phyloP scores from a whole-genome alignment of 2,329 filamentous ascomycete genomes.

The Graphilbum ipis-grandicollis region DNA sequence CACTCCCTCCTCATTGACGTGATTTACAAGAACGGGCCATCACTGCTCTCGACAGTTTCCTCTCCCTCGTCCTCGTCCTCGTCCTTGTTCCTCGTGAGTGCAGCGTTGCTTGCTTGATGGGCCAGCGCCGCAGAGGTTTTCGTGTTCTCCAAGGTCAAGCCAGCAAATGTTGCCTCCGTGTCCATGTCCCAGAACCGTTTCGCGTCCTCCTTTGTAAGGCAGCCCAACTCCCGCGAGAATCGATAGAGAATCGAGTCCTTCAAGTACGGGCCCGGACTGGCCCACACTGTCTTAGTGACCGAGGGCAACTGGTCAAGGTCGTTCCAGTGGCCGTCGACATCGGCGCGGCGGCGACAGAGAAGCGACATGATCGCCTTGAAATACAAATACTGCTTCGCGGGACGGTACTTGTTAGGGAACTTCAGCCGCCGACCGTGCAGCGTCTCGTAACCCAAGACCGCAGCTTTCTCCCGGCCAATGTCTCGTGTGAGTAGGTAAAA shows the following conservation, averaged over 20 bases:
- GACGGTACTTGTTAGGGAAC: neutral
- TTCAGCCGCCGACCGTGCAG: neutral
- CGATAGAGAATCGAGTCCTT: neutral
- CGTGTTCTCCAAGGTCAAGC: neutral
- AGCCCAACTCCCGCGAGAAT: neutral
- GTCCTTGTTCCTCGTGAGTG: neutral
- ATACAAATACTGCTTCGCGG: neutral
- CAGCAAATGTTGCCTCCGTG: neutral
- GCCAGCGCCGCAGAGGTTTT: neutral
- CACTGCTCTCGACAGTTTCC: neutral
- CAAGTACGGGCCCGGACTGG: neutral
- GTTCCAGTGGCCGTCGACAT: neutral
- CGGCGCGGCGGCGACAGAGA: neutral
- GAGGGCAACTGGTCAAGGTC: neutral
- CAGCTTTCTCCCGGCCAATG: neutral
- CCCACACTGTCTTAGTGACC: neutral
- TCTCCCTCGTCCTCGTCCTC: neutral
- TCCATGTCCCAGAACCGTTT: constrained; percentile 1
- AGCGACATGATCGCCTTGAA: constrained; percentile 1
- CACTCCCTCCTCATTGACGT: no score
- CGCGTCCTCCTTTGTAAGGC: neutral
- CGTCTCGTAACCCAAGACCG: neutral
- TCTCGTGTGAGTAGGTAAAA: neutral
- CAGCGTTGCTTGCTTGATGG: neutral
- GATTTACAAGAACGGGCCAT: neutral